Evolutionary conservation across 257 asterid species (phyloP), one percentile per base, ranked within the genome.

Genomic region (Penstemon davidsonii): DNA sequence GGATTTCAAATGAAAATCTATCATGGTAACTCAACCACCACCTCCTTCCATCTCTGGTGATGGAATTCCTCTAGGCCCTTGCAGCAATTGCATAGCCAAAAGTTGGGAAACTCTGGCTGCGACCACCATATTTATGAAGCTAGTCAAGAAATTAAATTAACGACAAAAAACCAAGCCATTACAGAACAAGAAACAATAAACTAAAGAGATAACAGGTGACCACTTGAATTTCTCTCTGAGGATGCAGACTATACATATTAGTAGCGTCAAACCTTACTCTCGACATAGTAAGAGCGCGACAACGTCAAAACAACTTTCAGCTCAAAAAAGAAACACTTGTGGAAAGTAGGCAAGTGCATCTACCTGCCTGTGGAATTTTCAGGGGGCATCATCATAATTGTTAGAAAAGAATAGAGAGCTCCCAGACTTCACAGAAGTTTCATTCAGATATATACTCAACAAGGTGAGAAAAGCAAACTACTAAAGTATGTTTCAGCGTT

Each of bases 401-500:
- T 49, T 12, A 45, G 59, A 25, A 46, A 46, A 63, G 18, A 62
- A 51, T 3, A 62, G 1, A 50, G 60, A 39, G 46, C 63, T 44
- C 41, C 15, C 33, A 9, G 70, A 66, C 68, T 25, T 44, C 13
- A 52, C 55, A 56, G 73, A 38, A 36, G 41, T 9, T 15, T 12
- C 69, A 72, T 41, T 43, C 45, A 37, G 39, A 60, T 69, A 72
- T 62, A 64, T 54, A 73, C 56, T 49, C 57, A 60, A 39, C 60
- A 76, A 19, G 53, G 68, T 38, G 50, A 44, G 49, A 69, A n/a
- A 58, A 57, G 64, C 66, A 71, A 58, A 71, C 33, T 74, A 47
- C 58, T 64, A 70, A 55, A 74, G 60, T 72, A 70, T 55, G 70
- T 53, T 40, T 63, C 68, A 68, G 62, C 8, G 51, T 68, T 76